Evolutionary conservation across 768 basidiomycete genomes (phyloP).

Genomic region (Amylocystis lapponica): DNA sequence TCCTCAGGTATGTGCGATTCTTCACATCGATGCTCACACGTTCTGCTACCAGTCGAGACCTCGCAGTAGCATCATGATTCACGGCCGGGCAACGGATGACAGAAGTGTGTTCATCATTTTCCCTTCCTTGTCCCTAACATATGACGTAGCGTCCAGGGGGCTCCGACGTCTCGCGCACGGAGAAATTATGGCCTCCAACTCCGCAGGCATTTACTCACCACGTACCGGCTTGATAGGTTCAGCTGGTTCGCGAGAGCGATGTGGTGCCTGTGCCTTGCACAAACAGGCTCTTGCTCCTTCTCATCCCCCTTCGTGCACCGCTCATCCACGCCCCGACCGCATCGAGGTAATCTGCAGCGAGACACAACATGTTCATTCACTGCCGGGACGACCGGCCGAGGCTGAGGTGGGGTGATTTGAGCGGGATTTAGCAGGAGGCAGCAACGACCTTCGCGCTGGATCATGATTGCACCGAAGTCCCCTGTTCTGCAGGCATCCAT

Average conservation of each 20-base stretch:
- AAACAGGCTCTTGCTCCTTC: conserved; percentile 73
- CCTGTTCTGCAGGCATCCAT: no score
- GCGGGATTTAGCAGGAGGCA: no score
- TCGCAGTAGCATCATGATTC: conserved; percentile 50
- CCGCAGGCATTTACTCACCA: conserved; percentile 22
- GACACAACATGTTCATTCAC: conserved; percentile 66
- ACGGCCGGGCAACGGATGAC: conserved; percentile 87
- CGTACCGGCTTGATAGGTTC: conserved; percentile 60
- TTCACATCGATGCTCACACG: background rate
- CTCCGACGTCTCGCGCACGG: conserved; percentile 70
- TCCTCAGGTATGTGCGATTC: conserved; percentile 44
- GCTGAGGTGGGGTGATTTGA: no score
- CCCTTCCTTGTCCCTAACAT: background rate
- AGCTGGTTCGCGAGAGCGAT: conserved; percentile 84
- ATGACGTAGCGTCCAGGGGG: conserved; percentile 57
- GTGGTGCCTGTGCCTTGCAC: conserved; percentile 67
- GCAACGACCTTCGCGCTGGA: no score
- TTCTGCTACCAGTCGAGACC: conserved; percentile 46
- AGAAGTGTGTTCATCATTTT: conserved; percentile 37
- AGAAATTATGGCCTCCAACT: conserved; percentile 49
- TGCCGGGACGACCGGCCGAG: no score
- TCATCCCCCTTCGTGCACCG: conserved; percentile 56
- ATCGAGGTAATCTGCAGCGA: conserved; percentile 39
- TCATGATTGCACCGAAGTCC: no score
- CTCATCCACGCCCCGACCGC: conserved; percentile 38